Base-by-base conservation (phyloP, 306 rosid genomes). In the Acacia melanoxylon region DNA sequence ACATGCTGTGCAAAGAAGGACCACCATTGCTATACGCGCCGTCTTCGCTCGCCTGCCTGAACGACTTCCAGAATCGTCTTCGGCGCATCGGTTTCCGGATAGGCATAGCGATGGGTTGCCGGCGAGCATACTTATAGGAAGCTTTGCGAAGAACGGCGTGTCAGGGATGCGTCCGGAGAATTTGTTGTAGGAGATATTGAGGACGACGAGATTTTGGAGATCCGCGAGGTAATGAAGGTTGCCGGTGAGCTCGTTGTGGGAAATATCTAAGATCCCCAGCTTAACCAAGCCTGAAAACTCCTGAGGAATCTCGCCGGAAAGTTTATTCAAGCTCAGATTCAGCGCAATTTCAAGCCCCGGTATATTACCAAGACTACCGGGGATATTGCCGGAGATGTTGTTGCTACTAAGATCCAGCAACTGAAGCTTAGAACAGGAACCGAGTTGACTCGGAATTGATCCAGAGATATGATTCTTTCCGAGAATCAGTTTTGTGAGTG, bases 121-220 rank as follows among this genome's bases (percentile, higher is more conserved):
- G 44, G 88, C 83, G 72, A 91, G 79, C 62, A 77, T 88, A 76
- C 82, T 91, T 22, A 87, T 45, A 4, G 95, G 93, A 40, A 91
- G 93, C 79, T 81, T 82, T 35, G 90, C 22, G 78, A 91, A 91
- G 86, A 91, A 88, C 27, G 90, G 87, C 40, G 93, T 86, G 63
- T 88, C 86, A 0, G 95, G 95, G 8, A 91, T 87, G 62, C 74
- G 77, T 6, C 95, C 92, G 4, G 90, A 83, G 84, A 91, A 88
- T 82, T 69, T 88, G 87, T 91, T 91, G 82, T 86, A 81, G 9
- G 95, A 91, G 48, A 89, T 70, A 52, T 91, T 91, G 79, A 91
- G 93, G 82, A 86, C 90, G 24, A 89, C 91, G 59, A 91, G 91
- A 73, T 91, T 91, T 67, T 88, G 93, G 88, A 91, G 87, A 67